Percentiles rank a stretch among this genome's conserved stretches.
Evolutionary conservation across 2,329 filamentous ascomycete species (phyloP).

Genomic region (Aspergillus proliferans): DNA sequence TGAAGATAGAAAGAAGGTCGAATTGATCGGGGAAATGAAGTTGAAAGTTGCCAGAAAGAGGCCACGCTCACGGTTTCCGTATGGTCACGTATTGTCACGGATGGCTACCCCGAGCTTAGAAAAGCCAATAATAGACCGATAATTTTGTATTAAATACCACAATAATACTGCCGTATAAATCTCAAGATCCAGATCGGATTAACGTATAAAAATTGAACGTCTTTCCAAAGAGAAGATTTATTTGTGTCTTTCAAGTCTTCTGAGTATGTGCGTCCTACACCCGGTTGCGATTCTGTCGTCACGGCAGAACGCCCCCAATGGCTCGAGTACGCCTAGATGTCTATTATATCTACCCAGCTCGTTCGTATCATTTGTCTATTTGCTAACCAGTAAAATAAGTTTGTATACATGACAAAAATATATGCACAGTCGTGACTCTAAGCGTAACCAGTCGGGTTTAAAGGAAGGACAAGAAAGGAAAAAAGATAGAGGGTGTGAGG

Average conservation of each 20-base stretch:
- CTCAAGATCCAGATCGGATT: too few relatives aligned
- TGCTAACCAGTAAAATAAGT: constrained; percentile 1
- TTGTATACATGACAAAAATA: constrained; percentile 14
- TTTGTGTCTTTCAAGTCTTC: too few relatives aligned
- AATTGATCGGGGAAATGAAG: constrained; percentile 9
- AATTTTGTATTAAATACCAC: not conserved
- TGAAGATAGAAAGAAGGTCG: not conserved
- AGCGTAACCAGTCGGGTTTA: constrained; percentile 11
- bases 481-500: constrained; percentile 12
- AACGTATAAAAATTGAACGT: too few relatives aligned
- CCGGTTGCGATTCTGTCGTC: too few relatives aligned
- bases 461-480: constrained; percentile 1
- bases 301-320: too few relatives aligned
- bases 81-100: constrained; percentile 4
- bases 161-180: too few relatives aligned
- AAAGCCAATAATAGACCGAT: not conserved
- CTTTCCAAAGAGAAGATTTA: too few relatives aligned
- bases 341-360: too few relatives aligned
- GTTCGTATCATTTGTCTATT: not conserved
- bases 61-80: constrained; percentile 21
- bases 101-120: not conserved
- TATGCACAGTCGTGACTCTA: constrained; percentile 18
- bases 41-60: constrained; percentile 19
- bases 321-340: too few relatives aligned
- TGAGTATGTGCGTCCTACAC: too few relatives aligned